These are phyloP conservation scores for Teratosphaeria epicoccoides DNA, from an alignment of 2,329 filamentous ascomycete species.

Conservation along the genomic window DNA sequence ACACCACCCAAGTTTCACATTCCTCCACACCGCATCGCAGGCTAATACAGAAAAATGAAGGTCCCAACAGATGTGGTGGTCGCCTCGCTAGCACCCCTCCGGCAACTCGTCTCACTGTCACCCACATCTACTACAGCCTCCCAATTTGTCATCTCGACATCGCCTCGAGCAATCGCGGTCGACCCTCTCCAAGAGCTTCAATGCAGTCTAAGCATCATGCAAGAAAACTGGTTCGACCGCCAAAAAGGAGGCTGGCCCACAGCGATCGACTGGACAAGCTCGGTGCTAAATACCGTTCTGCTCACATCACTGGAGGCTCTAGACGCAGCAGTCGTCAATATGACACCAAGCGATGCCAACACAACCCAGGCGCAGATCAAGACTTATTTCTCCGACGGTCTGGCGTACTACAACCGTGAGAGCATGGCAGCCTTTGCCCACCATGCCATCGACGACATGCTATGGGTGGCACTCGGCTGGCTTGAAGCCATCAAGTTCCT, in stretches of 20 bases:
- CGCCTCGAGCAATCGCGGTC: neutral
- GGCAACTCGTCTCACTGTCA: too few species aligned
- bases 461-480: conserved; percentile 93
- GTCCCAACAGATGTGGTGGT: too few species aligned
- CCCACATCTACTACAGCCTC: neutral
- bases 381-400: conserved; percentile 65
- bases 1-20: too few species aligned
- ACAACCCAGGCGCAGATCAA: conserved; percentile 63
- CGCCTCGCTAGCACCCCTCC: too few species aligned
- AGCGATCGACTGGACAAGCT: conserved; percentile 88
- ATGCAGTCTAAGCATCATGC: conserved; percentile 61
- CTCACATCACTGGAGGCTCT: conserved; percentile 49
- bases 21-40: too few species aligned
- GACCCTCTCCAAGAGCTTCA: conserved; percentile 21
- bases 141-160: too few species aligned
- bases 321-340: conserved; percentile 33
- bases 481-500: conserved; percentile 72
- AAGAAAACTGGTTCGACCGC: conserved; percentile 62
- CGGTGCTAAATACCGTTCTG: conserved; percentile 70
- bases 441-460: conserved; percentile 84
- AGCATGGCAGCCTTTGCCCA: conserved; percentile 63
- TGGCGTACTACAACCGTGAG: conserved; percentile 78
- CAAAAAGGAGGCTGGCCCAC: conserved; percentile 74
- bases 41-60: too few species aligned
- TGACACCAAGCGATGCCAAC: neutral